Base-by-base conservation (phyloP, 352 stramenopile species). In the Globisporangium spiculum region DNA sequence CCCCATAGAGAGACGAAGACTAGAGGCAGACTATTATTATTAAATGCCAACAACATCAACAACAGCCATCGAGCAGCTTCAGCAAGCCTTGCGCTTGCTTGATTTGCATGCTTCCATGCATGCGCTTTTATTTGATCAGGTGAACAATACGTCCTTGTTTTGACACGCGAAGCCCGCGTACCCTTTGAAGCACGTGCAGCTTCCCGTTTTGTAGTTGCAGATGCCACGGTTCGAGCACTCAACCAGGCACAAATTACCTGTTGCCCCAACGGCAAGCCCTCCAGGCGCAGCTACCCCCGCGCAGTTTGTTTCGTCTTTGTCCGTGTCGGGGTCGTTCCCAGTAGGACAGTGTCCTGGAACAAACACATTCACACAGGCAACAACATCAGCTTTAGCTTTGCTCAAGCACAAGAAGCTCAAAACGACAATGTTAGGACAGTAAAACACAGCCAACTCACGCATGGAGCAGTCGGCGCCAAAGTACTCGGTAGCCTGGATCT, bases 181-280 rank as follows among this genome's bases (percentile, higher is more conserved):
- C 3, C 93, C 93, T 52, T 69, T 63, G 65, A 97, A 98, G 69
- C 93, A 98, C 48, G 69, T 78, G 75, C 94, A 98, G n/a, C 75
- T 50, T 1, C 93, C 93, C 2, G 64, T 85, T 32, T 68, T 75
- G 74, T 97, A 96, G 79, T 98, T 81, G 75, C 94, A 98, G 12
- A 92, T 74, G 5, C 95, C 94, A 10, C 93, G 89, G 69, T 97
- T 98, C 12, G 86, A 96, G 73, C 94, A 98, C 64, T 98, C 93
- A 18, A 96, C 78, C 44, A 97, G 88, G 70, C 93, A 98, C 12
- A 92, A 48, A 75, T 98, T 98, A 14, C 89, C 89, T 32, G 69
- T 41, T 7, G 48, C 65, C 1, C 91, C 91, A 2, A 80, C 62
- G 0, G 67, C 67, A 10, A 73, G 73, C 3, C 86, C 77, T 12